Percentiles rank a stretch among this genome's conserved stretches.
Evolutionary conservation across 352 stramenopile species (phyloP).

Genomic region (Phytophthora litchii): DNA sequence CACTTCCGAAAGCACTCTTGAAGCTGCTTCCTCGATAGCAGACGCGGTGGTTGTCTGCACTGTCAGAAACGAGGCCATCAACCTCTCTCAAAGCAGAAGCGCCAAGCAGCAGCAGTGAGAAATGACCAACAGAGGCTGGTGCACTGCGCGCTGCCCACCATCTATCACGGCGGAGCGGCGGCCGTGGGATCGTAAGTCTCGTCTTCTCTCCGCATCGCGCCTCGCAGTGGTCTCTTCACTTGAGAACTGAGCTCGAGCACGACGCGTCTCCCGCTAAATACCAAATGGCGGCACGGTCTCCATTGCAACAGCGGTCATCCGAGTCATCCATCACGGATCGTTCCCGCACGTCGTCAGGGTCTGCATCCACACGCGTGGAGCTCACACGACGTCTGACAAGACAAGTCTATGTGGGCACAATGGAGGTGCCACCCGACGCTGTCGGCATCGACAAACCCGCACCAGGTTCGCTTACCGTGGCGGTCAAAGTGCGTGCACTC

Average conservation of each 20-base stretch:
- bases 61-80: constrained; percentile 32
- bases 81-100: constrained; percentile 27
- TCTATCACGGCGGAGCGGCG: constrained; percentile 34
- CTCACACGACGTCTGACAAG: constrained; percentile 35
- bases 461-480: constrained; percentile 19
- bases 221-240: constrained; percentile 40
- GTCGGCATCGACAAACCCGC: constrained; percentile 19
- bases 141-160: constrained; percentile 15
- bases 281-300: constrained; percentile 20
- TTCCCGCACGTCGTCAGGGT: constrained; percentile 25
- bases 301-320: constrained; percentile 28
- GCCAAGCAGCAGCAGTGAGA: constrained; percentile 29
- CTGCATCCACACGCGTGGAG: constrained; percentile 25
- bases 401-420: constrained; percentile 38
- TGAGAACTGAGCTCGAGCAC: constrained; percentile 35
- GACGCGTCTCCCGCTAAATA: constrained; percentile 15
- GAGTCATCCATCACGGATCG: constrained; percentile 23
- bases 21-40: constrained; percentile 25
- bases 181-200: constrained; percentile 41
- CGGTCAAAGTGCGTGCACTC: constrained; percentile 42
- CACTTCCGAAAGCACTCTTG: constrained; percentile 11
- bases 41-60: constrained; percentile 21
- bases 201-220: constrained; percentile 22
- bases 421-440: constrained; percentile 24
- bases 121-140: constrained; percentile 34